Percentiles rank a stretch among this genome's conserved stretches.
These are phyloP conservation scores for Cercospora sp. DNA, from an alignment of 2,329 filamentous ascomycete genomes.

Conservation along the genomic window DNA sequence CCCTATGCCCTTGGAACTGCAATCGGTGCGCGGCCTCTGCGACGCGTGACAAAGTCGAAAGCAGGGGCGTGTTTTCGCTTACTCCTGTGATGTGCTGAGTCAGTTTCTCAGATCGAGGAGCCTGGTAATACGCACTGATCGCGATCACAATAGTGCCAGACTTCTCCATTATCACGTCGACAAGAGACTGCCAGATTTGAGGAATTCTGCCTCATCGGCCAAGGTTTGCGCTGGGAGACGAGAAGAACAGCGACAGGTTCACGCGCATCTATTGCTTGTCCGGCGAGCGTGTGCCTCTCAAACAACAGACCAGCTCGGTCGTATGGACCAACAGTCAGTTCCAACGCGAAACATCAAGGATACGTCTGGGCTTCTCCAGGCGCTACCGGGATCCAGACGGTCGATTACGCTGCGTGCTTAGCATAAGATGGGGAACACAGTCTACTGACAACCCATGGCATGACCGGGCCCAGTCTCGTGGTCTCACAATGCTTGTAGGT, in stretches of 20 bases:
- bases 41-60: background rate
- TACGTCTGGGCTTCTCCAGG: background rate
- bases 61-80: background rate
- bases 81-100: background rate
- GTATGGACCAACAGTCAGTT: background rate
- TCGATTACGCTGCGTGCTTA: background rate
- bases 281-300: background rate
- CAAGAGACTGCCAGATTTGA: background rate
- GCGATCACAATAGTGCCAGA: background rate
- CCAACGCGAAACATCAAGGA: background rate
- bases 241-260: background rate
- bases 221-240: background rate
- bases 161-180: background rate
- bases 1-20: background rate
- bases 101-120: background rate
- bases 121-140: background rate
- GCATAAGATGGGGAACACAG: background rate
- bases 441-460: background rate
- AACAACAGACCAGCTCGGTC: background rate
- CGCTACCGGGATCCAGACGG: background rate
- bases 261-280: background rate
- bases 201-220: background rate
- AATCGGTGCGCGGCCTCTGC: background rate
- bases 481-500: background rate
- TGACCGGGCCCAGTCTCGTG: background rate